Percentiles rank a stretch among this genome's conserved stretches.
phyloP scores from a whole-genome alignment of 495 filamentous ascomycete species.

The Cercophora newfieldiana region DNA sequence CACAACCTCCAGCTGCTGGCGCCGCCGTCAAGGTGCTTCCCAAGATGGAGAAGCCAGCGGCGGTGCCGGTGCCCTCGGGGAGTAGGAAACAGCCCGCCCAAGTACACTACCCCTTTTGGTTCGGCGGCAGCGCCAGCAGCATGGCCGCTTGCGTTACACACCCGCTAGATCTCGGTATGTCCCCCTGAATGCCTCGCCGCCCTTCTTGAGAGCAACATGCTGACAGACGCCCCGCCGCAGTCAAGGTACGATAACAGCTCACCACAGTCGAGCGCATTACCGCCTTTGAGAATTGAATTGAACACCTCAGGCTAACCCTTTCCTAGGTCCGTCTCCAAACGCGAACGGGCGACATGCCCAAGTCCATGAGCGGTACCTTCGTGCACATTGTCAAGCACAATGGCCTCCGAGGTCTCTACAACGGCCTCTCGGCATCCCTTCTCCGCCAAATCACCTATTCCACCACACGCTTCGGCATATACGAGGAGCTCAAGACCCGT shows the following conservation, averaged over 20 bases:
- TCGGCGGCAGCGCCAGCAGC: constrained; percentile 87
- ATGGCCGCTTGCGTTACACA: constrained; percentile 89
- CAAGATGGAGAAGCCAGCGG: background rate
- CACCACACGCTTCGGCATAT: constrained; percentile 90
- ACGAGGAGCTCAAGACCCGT: constrained; percentile 83
- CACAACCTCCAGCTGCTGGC: constrained; percentile 1
- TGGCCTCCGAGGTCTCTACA: constrained; percentile 76
- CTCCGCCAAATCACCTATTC: constrained; percentile 91
- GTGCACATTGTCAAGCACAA: constrained; percentile 64
- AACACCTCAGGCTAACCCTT: constrained; percentile 11
- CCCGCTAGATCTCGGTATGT: constrained; percentile 78
- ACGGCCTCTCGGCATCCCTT: constrained; percentile 85
- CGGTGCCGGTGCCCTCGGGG: background rate
- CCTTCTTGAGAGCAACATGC: background rate
- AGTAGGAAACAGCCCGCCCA: background rate
- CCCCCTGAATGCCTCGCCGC: background rate
- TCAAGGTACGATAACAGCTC: constrained; percentile 32
- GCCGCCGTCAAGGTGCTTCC: background rate
- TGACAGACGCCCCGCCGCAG: constrained; percentile 31
- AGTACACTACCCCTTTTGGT: constrained; percentile 79
- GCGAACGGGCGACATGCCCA: constrained; percentile 62
- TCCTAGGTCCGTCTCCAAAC: constrained; percentile 81
- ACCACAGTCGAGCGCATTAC: background rate
- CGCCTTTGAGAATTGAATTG: background rate
- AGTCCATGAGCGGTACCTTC: constrained; percentile 79